Base-by-base conservation (phyloP, 2,329 filamentous ascomycete species). In the Exophiala alcalophila region DNA sequence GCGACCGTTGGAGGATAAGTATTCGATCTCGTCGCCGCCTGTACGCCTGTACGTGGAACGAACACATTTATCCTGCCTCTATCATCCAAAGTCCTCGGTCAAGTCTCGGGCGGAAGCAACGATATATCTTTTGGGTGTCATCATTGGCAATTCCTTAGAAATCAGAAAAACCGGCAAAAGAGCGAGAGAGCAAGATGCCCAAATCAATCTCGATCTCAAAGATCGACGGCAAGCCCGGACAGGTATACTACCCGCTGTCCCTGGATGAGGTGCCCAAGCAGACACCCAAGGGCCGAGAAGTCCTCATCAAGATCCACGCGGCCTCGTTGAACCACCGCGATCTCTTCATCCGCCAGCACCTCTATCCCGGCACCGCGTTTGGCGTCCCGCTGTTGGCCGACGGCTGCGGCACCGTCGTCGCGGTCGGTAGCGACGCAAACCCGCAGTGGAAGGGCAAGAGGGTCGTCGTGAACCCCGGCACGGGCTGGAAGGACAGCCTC, bases 311-410 rank as follows among this genome's bases (percentile, higher is more conserved):
- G 58, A 72, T 97, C 59, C 76, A 78, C 24, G 86, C 89, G 37
- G 86, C 83, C 1, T 84, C 91, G 10, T 80, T 97, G 36, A 97
- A 97, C 71, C 92, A 97, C 70, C 85, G 90, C 57, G 92, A 97
- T 65, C 80, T 94, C 56, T 97, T 96, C 70, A 85, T 94, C 66
- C 86, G 91, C 40, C 89, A 92, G 65, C 84, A 90, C 60, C 80
- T 94, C 27, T 97, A 97, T 71, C 91, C 91, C 0, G 84, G 79
- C 56, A 84, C 88, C 39, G 83, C 84, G 9, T 94, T 94, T 64
- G 75, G 78, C 26, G 73, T 81, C 4, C 87, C 91, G 1, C 70
- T 97, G 28, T 76, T 94, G 18, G 81, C 89, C 47, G 91, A 97
- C 62, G 91, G 87, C 52, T 82, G 77, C 55, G 91, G 90, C 40